A percentile compares a stretch with the other conserved stretches of the same genome.
These are phyloP conservation scores for Colletotrichum phormii DNA, from an alignment of 2,329 filamentous ascomycete genomes.

Conservation along the genomic window DNA sequence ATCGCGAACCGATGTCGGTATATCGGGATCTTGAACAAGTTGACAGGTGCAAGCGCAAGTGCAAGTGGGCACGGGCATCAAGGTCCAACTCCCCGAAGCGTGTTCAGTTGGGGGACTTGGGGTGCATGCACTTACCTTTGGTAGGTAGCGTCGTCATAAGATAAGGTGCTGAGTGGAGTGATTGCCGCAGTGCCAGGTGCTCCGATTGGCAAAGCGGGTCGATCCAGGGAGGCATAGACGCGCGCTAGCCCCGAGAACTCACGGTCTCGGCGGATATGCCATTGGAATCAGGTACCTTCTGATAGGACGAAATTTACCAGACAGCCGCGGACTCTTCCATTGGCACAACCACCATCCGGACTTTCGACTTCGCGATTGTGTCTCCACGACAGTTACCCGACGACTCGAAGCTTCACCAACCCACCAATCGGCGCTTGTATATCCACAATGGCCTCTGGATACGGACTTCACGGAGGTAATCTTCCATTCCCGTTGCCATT, in stretches of 20 bases:
- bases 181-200: background rate
- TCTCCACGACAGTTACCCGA: slow-evolving; percentile 6
- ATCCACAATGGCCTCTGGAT: slow-evolving; percentile 80
- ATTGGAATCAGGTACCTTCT: slow-evolving; percentile 26
- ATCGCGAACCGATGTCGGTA: background rate
- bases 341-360: slow-evolving; percentile 1
- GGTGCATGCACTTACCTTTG: background rate
- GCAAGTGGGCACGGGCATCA: background rate
- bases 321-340: slow-evolving; percentile 27
- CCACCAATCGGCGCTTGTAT: slow-evolving; percentile 43
- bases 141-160: slow-evolving; percentile 23
- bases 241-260: slow-evolving; percentile 22
- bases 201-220: background rate
- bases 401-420: slow-evolving; percentile 33
- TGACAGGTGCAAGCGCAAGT: slow-evolving; percentile 1
- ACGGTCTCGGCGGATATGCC: background rate
- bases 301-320: slow-evolving; percentile 25
- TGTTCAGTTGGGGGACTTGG: background rate
- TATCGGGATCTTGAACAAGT: background rate
- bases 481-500: background rate
- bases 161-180: background rate
- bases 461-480: slow-evolving; percentile 81
- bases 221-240: background rate
- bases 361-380: slow-evolving; percentile 21
- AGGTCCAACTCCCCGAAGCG: slow-evolving; percentile 5